A percentile compares a stretch with the other conserved stretches of the same genome.
Conservation (phyloP, 192 early-diverging fungal species). For the Dispira parvispora region DNA sequence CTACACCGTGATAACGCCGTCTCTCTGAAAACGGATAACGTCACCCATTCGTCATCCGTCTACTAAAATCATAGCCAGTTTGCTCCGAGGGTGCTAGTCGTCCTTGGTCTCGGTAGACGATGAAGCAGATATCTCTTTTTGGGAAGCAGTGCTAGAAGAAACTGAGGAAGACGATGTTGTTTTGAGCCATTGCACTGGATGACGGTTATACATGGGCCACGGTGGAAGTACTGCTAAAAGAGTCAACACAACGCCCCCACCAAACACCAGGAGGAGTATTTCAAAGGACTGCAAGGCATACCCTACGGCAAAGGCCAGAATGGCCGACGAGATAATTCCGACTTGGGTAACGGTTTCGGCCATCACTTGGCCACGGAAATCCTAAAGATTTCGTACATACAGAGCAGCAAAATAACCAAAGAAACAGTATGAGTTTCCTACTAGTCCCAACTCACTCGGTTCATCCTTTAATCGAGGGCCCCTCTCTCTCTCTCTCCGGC, state of each 20-base stretch:
- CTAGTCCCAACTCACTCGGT: not conserved
- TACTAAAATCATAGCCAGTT: too few species aligned
- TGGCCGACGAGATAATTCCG: not conserved
- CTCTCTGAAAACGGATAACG: too few species aligned
- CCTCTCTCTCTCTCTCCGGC: too few species aligned
- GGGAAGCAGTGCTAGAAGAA: too few species aligned
- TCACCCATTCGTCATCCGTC: too few species aligned
- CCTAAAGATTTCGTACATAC: not conserved
- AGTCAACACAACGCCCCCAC: not conserved
- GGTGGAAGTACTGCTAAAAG: not conserved
- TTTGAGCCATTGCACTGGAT: slow-evolving; percentile 4
- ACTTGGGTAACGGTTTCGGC: not conserved
- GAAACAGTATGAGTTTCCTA: not conserved
- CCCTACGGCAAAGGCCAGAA: slow-evolving; percentile 6
- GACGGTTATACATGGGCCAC: slow-evolving; percentile 9
- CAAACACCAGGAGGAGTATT: not conserved
- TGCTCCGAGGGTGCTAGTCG: too few species aligned
- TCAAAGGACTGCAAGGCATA: slow-evolving; percentile 4
- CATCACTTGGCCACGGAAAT: slow-evolving; percentile 2
- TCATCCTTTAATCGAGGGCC: not conserved
- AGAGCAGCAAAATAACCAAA: not conserved
- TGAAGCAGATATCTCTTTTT: too few species aligned
- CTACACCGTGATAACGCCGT: too few species aligned
- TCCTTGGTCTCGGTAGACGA: too few species aligned
- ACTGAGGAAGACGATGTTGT: not conserved